phyloP scores from a whole-genome alignment of 2,329 filamentous ascomycete genomes.

The Dothistroma pini region DNA sequence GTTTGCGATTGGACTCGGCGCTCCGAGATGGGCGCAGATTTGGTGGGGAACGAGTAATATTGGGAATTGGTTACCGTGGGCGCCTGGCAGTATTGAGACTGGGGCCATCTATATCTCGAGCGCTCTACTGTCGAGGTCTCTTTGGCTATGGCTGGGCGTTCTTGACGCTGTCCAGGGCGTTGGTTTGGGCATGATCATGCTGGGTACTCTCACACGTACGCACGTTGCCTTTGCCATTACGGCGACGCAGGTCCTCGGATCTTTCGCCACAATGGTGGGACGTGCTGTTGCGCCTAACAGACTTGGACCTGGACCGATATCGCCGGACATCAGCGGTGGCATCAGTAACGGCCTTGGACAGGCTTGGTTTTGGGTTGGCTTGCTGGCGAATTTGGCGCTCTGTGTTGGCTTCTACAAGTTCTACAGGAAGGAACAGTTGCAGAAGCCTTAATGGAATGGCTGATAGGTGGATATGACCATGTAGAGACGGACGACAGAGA shows the following conservation, averaged over 20 bases:
- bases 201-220: conserved; percentile 58
- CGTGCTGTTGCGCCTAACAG: conserved; percentile 57
- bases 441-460: conserved; percentile 17
- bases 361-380: conserved; percentile 25
- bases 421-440: conserved; percentile 26
- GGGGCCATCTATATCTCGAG: conserved; percentile 47
- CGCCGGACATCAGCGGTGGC: conserved; percentile 56
- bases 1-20: conserved; percentile 61
- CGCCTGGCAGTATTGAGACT: conserved; percentile 25
- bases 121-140: conserved; percentile 52
- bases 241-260: conserved; percentile 58
- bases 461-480: neutral
- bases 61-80: conserved; percentile 60
- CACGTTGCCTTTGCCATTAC: conserved; percentile 60
- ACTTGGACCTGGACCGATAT: conserved; percentile 58
- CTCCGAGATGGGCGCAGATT: conserved; percentile 63
- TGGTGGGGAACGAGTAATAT: conserved; percentile 60
- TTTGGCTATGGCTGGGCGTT: conserved; percentile 65
- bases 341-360: conserved; percentile 30
- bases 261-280: conserved; percentile 57
- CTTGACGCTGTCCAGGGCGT: conserved; percentile 62
- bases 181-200: conserved; percentile 62
- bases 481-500: neutral
- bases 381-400: conserved; percentile 21
- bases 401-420: conserved; percentile 26